Evolutionary conservation across 148 eudicot species (phyloP).

Genomic region (Amaranthus palmeri): DNA sequence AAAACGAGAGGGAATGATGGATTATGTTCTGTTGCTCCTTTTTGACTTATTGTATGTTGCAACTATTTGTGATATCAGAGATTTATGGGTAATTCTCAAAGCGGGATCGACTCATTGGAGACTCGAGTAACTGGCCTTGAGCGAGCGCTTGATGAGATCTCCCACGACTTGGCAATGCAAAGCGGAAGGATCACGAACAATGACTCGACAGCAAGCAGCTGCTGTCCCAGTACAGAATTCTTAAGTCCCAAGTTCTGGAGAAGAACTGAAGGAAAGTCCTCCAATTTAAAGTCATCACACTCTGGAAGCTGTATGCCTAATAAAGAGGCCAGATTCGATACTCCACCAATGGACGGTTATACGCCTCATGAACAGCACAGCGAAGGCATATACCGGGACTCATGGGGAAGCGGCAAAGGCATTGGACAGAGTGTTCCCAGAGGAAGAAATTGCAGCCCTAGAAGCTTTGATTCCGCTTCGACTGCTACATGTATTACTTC

Average conservation of each 20-base stretch:
- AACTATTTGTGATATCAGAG: slow-evolving; percentile 31
- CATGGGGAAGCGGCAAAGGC: slow-evolving; percentile 23
- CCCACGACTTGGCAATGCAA: slow-evolving; percentile 51
- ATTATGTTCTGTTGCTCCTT: neutral
- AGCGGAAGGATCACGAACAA: slow-evolving; percentile 43
- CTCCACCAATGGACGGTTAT: slow-evolving; percentile 23
- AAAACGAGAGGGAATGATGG: neutral
- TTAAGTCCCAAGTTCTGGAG: slow-evolving; percentile 74
- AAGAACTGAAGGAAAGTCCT: slow-evolving; percentile 45
- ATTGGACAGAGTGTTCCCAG: slow-evolving; percentile 27
- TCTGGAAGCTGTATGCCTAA: slow-evolving; percentile 21
- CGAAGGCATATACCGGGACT: slow-evolving; percentile 22
- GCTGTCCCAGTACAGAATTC: slow-evolving; percentile 73
- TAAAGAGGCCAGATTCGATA: slow-evolving; percentile 29
- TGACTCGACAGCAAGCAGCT: slow-evolving; percentile 40
- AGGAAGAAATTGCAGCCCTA: slow-evolving; percentile 30
- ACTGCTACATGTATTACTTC: slow-evolving; percentile 26
- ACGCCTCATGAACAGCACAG: slow-evolving; percentile 21
- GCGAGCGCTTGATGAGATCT: slow-evolving; percentile 61
- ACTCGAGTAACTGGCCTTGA: slow-evolving; percentile 78
- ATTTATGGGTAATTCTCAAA: slow-evolving; percentile 76
- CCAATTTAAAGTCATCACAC: slow-evolving; percentile 32
- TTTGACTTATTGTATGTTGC: neutral
- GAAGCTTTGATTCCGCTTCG: slow-evolving; percentile 35
- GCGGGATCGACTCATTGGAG: slow-evolving; percentile 64